Evolutionary conservation across 371 early-diverging fungal genomes (phyloP), one percentile per base, ranked within the genome.

Genomic region (Mortierella sp.): DNA sequence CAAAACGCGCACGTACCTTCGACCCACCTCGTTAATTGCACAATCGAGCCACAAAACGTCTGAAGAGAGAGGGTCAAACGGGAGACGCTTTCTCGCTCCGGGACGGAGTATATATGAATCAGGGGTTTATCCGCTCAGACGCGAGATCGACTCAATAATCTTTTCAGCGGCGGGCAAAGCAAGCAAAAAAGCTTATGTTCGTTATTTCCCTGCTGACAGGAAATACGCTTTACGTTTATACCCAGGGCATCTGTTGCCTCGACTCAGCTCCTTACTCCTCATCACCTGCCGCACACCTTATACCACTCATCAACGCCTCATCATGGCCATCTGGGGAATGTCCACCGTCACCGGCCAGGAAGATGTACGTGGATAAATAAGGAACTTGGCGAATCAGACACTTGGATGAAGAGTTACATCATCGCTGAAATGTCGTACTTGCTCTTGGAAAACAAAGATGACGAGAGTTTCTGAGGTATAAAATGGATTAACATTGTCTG

Each of bases 311-410:
- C n/a, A n/a, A n/a, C n/a, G n/a, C n/a, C n/a, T 34, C 72, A 69
- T 28, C 34, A 75, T 75, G 76, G 76, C 76, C 69, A 75, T 75
- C 76, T 75, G 76, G 76, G 76, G 76, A 69, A 75, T 64, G 76
- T 64, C 76, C 34, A 50, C 64, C 14, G 30, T 64, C 42, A 26
- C 60, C 23, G 47, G 32, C 48, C 37, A 54, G 28, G 69, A 64
- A 8, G 76, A 69, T 60, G 70, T 68, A 72, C 6, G 68, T 41
- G 24, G 34, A 37, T 24, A 23, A 26, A 27, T n/a, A 1, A 19
- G 27, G 15, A 34, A n/a, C 23, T 27, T 47, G 24, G 48, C 46
- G 9, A 2, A 19, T 19, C 44, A 8, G 5, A 21, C 9, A 8
- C n/a, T 8, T 44, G 44, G 19, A 15, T n/a, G 44, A 44, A 19